Evolutionary conservation across 306 rosid species (phyloP).

Genomic region (Elaeagnus macrophylla): DNA sequence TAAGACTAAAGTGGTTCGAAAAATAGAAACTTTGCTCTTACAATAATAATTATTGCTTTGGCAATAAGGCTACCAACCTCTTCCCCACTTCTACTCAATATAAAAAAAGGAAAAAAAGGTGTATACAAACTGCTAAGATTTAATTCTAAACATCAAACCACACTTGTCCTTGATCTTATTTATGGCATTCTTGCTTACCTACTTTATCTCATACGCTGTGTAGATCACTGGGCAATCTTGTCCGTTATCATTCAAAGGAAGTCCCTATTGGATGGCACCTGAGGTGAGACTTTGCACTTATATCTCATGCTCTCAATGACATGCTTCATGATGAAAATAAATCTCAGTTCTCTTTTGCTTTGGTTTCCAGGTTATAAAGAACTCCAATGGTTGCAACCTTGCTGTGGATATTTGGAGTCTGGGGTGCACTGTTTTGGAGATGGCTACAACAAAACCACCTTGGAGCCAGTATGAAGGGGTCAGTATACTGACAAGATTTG

Average conservation of each 20-base stretch:
- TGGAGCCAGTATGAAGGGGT: constrained; percentile 99
- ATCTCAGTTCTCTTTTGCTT: constrained; percentile 12
- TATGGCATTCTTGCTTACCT: constrained; percentile 20
- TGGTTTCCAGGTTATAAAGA: constrained; percentile 69
- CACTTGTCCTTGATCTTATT: constrained; percentile 8
- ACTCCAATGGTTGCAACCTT: constrained; percentile 73
- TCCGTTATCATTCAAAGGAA: constrained; percentile 92
- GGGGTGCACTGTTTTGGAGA: constrained; percentile 98
- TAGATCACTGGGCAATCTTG: constrained; percentile 87
- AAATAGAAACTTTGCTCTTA: no score
- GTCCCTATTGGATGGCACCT: constrained; percentile 99
- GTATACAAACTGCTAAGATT: no score
- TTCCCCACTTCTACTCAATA: no score
- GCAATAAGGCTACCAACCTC: no score
- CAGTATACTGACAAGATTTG: constrained; percentile 20
- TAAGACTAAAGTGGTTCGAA: no score
- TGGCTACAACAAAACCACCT: constrained; percentile 98
- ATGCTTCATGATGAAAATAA: constrained; percentile 14
- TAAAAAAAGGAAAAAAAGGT: no score
- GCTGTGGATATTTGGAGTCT: constrained; percentile 99
- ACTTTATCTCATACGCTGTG: constrained; percentile 17
- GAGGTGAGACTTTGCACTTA: constrained; percentile 47
- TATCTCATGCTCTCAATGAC: constrained; percentile 12
- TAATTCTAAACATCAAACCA: no score
- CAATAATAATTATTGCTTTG: no score